Base-by-base conservation (phyloP, 75 land plant species). In the Larix kaempferi region DNA sequence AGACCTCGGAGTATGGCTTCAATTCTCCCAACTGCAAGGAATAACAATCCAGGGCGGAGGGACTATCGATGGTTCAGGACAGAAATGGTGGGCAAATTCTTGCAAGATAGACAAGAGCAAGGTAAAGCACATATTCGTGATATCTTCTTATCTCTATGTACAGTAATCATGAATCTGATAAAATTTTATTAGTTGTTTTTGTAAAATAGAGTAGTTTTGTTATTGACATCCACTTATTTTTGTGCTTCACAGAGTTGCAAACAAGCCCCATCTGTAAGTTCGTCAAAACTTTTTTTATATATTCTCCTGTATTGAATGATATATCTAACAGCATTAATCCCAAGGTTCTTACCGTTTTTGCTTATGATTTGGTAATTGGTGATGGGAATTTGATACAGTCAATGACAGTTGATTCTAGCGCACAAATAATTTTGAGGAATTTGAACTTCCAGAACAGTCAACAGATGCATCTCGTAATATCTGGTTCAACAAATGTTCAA, bases 401-500 rank as follows among this genome's bases (percentile, higher is more conserved):
- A 61, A 49, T 93, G 14, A 94, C 85, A 8, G 85, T 96, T 58
- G 85, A 81, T 57, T 66, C 69, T 35, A 85, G 94, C 79, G 78
- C 80, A 19, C 73, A 79, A 54, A 49, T 93, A 0, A 89, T 67
- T 63, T 86, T 96, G 35, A 89, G 86, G 71, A 85, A 86, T 60
- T 80, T 96, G 33, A 86, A 81, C 52, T 77, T 94, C 35, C 82
- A 82, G 75, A 84, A 90, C 81, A 86, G 91, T 80, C 99, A 90
- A 57, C 96, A 93, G 84, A 90, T 96, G 75, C 89, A 96, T 80
- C 86, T 96, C 25, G 75, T 73, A n/a, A 86, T 96, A 26, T 65
- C 86, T 29, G 16, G 78, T 35, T 90, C 86, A 57, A 73, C 83
- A 21, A 78, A 87, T 3, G 90, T 93, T 21, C 76, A 80, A 25